Base-by-base conservation (phyloP, 495 filamentous ascomycete genomes). In the Letharia lupina region DNA sequence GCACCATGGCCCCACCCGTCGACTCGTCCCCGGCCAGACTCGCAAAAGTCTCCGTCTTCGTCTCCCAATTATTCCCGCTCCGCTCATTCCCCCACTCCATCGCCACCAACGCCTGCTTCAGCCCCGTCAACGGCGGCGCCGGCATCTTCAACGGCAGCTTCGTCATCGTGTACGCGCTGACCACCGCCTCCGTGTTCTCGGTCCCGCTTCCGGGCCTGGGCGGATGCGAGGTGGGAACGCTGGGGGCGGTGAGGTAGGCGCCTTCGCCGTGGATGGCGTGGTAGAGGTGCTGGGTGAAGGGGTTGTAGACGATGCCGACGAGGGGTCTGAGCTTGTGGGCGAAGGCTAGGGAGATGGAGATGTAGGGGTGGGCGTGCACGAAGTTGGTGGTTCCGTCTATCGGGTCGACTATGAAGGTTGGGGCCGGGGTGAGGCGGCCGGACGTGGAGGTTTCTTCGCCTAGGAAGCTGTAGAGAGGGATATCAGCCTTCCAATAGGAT, bases 331-430 rank as follows among this genome's bases (percentile, higher is more conserved):
- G 80, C 70, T 81, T 72, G 62, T 89, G 68, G 58, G 83, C 81
- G 65, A 93, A 82, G 62, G 87, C 90, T 12, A 93, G 84, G n/a
- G 87, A 90, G 74, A 93, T 86, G 75, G 83, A 87, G 67, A 90
- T 87, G 70, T 87, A 81, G 20, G 70, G 68, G 35, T 67, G 85
- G 41, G 77, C 80, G 75, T 93, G 90, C 9, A 93, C 83, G 73
- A 93, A 93, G 78, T 93, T 93, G 42, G 84, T 89, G 23, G 89
- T 93, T 67, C 89, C 89, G 78, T 93, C 90, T 69, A 92, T 90
- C 42, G 90, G 90, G 76, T 93, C 90, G 69, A 86, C 83, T 74
- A 93, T 84, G 77, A 93, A 93, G 63, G 90, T 93, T 6, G 90
- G 90, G 8, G 77, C 77, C 33, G 76, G 63, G 10, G 85, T 87